Percentiles rank a stretch among this genome's conserved stretches.
Conservation (phyloP, 2,329 filamentous ascomycete genomes). For the Botrytis fragariae region DNA sequence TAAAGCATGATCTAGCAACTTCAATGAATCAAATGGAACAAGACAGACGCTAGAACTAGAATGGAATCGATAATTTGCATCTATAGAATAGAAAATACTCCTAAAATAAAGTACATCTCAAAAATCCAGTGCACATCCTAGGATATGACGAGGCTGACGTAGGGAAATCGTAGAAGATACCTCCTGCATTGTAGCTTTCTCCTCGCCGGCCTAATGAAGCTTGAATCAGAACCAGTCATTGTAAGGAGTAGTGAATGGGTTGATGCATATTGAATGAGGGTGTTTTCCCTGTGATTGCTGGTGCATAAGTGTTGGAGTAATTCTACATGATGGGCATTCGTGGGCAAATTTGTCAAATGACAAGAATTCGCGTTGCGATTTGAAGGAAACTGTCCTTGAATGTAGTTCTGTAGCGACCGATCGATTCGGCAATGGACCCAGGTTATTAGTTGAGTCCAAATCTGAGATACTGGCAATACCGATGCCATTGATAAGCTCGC, state of each 20-base stretch:
- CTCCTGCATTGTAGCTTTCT: background rate
- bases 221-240: background rate
- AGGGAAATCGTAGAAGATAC: background rate
- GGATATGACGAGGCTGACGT: background rate
- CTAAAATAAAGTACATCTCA: background rate
- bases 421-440: background rate
- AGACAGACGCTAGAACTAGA: background rate
- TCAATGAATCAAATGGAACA: background rate
- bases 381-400: background rate
- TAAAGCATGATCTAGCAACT: background rate
- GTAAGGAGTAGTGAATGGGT: background rate
- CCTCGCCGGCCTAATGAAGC: background rate
- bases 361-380: background rate
- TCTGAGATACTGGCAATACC: background rate
- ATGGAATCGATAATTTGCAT: background rate
- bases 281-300: background rate
- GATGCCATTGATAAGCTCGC: background rate
- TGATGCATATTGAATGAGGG: background rate
- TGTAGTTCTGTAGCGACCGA: background rate
- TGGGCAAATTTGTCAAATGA: background rate
- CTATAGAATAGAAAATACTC: background rate
- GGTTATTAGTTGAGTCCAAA: background rate
- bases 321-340: background rate
- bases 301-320: background rate
- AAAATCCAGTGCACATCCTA: fast-evolving